phyloP scores from a whole-genome alignment of 495 filamentous ascomycete genomes.

The Aspergillus biplanus region DNA sequence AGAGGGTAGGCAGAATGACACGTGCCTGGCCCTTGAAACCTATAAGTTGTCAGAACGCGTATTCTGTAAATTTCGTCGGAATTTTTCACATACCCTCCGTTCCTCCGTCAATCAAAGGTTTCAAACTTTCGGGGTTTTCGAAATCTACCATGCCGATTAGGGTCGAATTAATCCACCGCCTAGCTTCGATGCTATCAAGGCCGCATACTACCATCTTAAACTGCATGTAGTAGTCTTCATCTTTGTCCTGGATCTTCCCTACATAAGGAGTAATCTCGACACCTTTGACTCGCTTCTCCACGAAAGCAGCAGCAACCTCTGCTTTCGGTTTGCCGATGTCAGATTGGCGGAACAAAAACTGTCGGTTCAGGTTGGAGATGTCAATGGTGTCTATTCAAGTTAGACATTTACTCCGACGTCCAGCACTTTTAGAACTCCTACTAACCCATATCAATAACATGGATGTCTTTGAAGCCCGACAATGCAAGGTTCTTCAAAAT shows the following conservation, averaged over 20 bases:
- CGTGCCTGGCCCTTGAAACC: conserved; percentile 97
- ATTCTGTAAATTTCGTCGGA: background rate
- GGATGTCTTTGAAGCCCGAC: conserved; percentile 94
- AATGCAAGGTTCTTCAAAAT: conserved; percentile 95
- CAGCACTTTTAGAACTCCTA: background rate
- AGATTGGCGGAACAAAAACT: conserved; percentile 91
- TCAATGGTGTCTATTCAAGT: conserved; percentile 82
- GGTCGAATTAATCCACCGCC: conserved; percentile 97
- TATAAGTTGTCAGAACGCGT: conserved; percentile 32
- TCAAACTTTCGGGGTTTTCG: conserved; percentile 77
- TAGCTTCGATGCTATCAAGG: conserved; percentile 95
- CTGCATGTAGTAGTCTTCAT: conserved; percentile 97
- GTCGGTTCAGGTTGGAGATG: conserved; percentile 96
- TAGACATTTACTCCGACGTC: conserved; percentile 17
- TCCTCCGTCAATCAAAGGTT: conserved; percentile 94
- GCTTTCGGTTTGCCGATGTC: conserved; percentile 96
- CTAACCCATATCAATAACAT: conserved; percentile 97
- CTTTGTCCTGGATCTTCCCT: conserved; percentile 95
- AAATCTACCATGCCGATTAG: conserved; percentile 86
- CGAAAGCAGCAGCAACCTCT: conserved; percentile 87
- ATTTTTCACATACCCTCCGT: conserved; percentile 70
- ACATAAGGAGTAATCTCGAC: conserved; percentile 93
- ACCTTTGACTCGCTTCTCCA: conserved; percentile 83
- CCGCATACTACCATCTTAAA: conserved; percentile 94
- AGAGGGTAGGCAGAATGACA: conserved; percentile 89